Base-by-base conservation (phyloP, 2,329 filamentous ascomycete genomes). In the Ophiosphaerella korrae region DNA sequence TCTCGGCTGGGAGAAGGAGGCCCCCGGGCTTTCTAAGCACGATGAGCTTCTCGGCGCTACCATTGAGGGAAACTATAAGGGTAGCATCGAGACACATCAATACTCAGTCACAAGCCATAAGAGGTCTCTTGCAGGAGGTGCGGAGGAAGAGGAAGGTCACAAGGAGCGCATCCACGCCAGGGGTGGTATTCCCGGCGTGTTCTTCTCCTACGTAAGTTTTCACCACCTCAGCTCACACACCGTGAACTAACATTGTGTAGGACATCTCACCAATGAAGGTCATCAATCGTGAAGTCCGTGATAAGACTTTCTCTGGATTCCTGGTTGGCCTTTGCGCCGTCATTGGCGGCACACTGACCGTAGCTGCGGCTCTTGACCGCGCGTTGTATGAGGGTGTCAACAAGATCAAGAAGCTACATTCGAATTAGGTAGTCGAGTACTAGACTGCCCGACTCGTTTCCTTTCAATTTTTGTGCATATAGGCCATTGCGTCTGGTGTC, bases 191-290 rank as follows among this genome's bases (percentile, higher is more conserved):
- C 94, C 94, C 0, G 94, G 94, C 37, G 92, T 99, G 12, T 99
- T 99, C 80, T 97, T 99, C 79, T 96, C 92, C 60, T 99, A 99
- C 66, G 90, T 92, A 80, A 84, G 88, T 84, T 26, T 5, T 33
- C 14, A 7, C n/a, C 3, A 36, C 9, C 34, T 8, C 9, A 13
- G 36, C 13, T 14, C 39, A 6, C 1, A 39, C 8, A 29, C 16
- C 11, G 40, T 12, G 39, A 26, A 48, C 64, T 62, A 55, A 58
- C n/a, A n/a, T 18, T n/a, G 11, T 6, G 12, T 23, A 92, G 89
- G 94, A 99, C 67, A 99, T 99, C 74, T 97, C 93, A 2, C 94
- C 94, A 5, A 99, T 99, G 94, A 99, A 97, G 79, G 93, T 99
- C 54, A 89, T 99, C 77, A 99, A 99, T 80, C 88, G 92, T 48